phyloP scores from a whole-genome alignment of 2,329 filamentous ascomycete species.

The Phyllosticta ampelicida region DNA sequence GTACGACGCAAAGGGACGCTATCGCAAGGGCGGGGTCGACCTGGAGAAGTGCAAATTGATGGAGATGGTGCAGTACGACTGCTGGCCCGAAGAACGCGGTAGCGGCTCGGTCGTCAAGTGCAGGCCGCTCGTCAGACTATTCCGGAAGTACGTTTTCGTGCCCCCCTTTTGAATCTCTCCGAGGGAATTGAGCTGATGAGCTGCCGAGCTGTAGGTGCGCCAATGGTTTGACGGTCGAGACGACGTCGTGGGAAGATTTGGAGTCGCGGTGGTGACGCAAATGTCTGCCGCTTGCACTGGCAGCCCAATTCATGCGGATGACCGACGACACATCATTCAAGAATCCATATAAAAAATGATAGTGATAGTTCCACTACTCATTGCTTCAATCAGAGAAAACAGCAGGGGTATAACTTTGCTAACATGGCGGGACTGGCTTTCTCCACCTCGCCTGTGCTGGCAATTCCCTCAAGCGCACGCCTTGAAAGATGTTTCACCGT shows the following conservation, averaged over 20 bases:
- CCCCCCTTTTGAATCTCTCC: neutral
- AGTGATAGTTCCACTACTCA: neutral
- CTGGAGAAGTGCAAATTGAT: conserved; percentile 46
- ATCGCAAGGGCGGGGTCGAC: conserved; percentile 43
- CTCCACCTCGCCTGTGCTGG: neutral
- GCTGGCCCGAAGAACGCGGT: conserved; percentile 38
- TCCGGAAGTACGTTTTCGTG: conserved; percentile 41
- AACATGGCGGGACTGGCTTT: neutral
- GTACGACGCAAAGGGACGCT: conserved; percentile 39
- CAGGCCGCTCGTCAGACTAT: conserved; percentile 46
- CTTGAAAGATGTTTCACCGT: neutral
- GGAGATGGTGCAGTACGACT: conserved; percentile 53
- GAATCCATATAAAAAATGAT: neutral
- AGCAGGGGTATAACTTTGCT: neutral
- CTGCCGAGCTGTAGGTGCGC: conserved; percentile 33
- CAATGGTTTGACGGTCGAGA: conserved; percentile 49
- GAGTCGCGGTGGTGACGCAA: conserved; percentile 18
- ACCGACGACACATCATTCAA: neutral
- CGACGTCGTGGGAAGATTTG: conserved; percentile 48
- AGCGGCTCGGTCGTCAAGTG: conserved; percentile 39
- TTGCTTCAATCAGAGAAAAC: neutral
- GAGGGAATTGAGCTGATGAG: conserved; percentile 14
- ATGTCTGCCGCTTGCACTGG: neutral
- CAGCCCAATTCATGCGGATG: conserved; percentile 8
- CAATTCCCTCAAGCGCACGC: too few species aligned